Conservation (phyloP, 805 yeast species). For the Kurtzmaniella cleridarum region DNA sequence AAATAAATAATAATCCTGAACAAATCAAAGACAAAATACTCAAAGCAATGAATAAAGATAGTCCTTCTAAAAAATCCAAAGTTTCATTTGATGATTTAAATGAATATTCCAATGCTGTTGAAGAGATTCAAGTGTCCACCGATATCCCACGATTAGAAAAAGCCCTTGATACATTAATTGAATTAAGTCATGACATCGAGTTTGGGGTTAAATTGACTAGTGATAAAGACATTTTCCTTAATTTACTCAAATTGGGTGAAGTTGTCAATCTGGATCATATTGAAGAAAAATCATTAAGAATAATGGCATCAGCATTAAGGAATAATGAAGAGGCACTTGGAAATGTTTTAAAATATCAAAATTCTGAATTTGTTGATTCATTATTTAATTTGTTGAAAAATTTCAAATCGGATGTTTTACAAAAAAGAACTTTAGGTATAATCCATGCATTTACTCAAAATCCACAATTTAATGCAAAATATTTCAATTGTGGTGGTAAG, state of each 20-base stretch:
- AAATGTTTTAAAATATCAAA: constrained; percentile 24
- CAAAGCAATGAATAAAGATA: constrained; percentile 3
- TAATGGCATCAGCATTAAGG: constrained; percentile 63
- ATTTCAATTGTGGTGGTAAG: constrained; percentile 15
- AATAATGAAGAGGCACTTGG: constrained; percentile 63
- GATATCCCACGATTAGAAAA: constrained; percentile 15
- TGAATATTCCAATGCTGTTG: constrained; percentile 15
- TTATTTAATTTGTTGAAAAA: constrained; percentile 17
- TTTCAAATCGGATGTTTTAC: constrained; percentile 24
- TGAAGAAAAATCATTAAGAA: constrained; percentile 52
- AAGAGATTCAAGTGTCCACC: constrained; percentile 12
- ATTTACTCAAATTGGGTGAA: constrained; percentile 18
- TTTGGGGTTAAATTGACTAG: constrained; percentile 48
- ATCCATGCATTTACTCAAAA: constrained; percentile 41
- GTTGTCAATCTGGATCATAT: constrained; percentile 6
- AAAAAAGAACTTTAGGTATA: constrained; percentile 48
- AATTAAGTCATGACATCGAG: constrained; percentile 63
- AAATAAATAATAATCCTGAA: background rate
- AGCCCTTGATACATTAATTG: constrained; percentile 44
- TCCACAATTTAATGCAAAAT: constrained; percentile 24
- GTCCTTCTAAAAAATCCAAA: constrained; percentile 5
- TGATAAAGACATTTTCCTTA: constrained; percentile 23
- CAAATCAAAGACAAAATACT: constrained; percentile 3
- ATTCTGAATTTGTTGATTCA: constrained; percentile 12
- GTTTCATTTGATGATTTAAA: constrained; percentile 12